Conservation (phyloP, 352 stramenopile species). For the Globisporangium paroecandrum region DNA sequence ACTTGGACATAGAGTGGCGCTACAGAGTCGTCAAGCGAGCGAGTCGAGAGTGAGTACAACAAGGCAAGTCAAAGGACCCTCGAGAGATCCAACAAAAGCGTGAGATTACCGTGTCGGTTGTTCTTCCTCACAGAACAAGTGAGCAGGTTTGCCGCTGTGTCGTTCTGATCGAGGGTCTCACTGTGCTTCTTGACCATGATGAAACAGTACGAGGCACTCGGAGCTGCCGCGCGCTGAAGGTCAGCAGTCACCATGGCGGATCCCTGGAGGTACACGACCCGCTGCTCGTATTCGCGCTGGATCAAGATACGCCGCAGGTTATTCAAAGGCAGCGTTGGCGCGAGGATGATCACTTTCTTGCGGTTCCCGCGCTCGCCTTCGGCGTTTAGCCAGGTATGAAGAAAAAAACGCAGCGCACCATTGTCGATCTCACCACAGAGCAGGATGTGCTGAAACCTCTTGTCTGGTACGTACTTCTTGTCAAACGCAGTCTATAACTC, state of each 20-base stretch:
- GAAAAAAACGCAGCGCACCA: constrained; percentile 67
- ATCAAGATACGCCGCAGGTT: constrained; percentile 62
- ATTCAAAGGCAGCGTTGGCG: constrained; percentile 49
- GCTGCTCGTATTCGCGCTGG: constrained; percentile 69
- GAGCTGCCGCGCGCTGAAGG: constrained; percentile 51
- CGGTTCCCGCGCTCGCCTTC: constrained; percentile 53
- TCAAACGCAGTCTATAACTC: constrained; percentile 63
- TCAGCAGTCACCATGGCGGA: constrained; percentile 73
- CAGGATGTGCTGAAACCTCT: constrained; percentile 65
- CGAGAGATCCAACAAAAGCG: not conserved
- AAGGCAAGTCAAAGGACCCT: not conserved
- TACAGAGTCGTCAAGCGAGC: constrained; percentile 6
- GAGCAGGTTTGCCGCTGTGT: constrained; percentile 69
- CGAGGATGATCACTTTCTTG: constrained; percentile 72
- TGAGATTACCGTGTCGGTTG: constrained; percentile 51
- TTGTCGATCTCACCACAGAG: constrained; percentile 79
- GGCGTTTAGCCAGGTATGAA: constrained; percentile 72
- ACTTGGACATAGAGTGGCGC: constrained; percentile 76
- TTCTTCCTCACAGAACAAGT: constrained; percentile 77
- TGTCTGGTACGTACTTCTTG: constrained; percentile 67
- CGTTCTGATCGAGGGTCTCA: constrained; percentile 48
- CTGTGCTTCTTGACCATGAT: constrained; percentile 77
- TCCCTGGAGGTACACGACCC: constrained; percentile 72
- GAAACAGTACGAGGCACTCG: constrained; percentile 60
- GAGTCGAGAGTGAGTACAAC: not conserved